Evolutionary conservation across 2,329 filamentous ascomycete species (phyloP).

Genomic region (Penicillium sp.): DNA sequence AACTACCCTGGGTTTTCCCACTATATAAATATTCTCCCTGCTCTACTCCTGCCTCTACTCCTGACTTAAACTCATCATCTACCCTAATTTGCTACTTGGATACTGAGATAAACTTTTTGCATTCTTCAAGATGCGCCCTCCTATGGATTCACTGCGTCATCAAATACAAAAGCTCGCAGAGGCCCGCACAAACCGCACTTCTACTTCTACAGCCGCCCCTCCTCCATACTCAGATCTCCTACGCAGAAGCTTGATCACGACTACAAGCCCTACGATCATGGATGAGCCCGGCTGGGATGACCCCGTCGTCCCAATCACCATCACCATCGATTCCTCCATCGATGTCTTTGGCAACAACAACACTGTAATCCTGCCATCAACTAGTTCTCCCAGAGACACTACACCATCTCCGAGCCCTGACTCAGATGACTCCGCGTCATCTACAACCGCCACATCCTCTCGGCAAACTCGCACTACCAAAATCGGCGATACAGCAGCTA

Average conservation of each 20-base stretch:
- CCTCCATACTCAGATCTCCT: slow-evolving; percentile 22
- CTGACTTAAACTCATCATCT: neutral
- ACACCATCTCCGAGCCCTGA: neutral
- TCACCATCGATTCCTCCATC: slow-evolving; percentile 36
- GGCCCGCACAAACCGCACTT: slow-evolving; percentile 16
- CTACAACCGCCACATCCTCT: neutral
- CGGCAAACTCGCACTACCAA: neutral
- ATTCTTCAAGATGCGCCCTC: neutral
- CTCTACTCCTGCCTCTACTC: neutral
- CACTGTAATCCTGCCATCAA: slow-evolving; percentile 21
- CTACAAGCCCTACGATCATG: slow-evolving; percentile 5
- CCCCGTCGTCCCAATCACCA: slow-evolving; percentile 21
- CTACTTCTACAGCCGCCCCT: slow-evolving; percentile 14
- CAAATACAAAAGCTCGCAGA: slow-evolving; percentile 28
- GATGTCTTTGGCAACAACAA: slow-evolving; percentile 33
- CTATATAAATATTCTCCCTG: neutral
- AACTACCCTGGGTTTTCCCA: neutral
- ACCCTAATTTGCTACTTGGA: neutral
- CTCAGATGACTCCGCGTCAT: neutral
- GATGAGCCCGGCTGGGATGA: slow-evolving; percentile 17
- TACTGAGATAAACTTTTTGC: neutral
- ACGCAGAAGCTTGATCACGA: neutral
- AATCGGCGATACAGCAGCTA: neutral
- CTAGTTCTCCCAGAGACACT: neutral
- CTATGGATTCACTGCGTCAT: slow-evolving; percentile 24